These are phyloP conservation scores for Maudiozyma serrabonitensis DNA, from an alignment of 805 yeast species.

Conservation along the genomic window DNA sequence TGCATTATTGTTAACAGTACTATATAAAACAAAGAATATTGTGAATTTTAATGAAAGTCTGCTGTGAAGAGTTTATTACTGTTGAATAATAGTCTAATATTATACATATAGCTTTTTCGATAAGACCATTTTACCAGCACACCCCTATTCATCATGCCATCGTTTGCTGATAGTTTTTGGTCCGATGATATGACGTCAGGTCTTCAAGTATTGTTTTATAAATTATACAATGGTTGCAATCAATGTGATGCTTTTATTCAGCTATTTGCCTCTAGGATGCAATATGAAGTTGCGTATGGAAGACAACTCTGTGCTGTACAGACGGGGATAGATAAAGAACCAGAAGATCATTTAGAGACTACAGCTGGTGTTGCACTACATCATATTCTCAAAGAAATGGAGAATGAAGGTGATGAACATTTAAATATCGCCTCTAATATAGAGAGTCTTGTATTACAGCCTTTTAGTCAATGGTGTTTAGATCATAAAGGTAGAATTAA, in stretches of 20 bases:
- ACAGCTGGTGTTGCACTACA: constrained; percentile 33
- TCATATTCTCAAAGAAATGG: constrained; percentile 44
- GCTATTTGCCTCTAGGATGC: constrained; percentile 60
- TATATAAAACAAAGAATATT: too few species aligned
- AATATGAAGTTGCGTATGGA: constrained; percentile 61
- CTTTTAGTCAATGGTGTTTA: constrained; percentile 65
- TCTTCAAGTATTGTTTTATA: constrained; percentile 39
- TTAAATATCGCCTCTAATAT: constrained; percentile 55
- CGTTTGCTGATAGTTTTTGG: constrained; percentile 75
- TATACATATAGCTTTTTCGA: too few species aligned
- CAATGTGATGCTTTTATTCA: constrained; percentile 64
- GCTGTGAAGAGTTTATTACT: too few species aligned
- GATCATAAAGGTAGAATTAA: constrained; percentile 63
- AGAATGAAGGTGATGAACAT: constrained; percentile 54
- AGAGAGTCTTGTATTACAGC: constrained; percentile 49
- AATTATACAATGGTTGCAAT: constrained; percentile 49
- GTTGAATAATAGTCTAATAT: too few species aligned
- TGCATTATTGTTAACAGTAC: neutral
- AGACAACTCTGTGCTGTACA: constrained; percentile 32
- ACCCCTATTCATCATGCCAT: constrained; percentile 24
- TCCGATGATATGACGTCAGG: constrained; percentile 55
- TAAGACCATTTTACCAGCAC: too few species aligned
- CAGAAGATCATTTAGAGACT: constrained; percentile 28
- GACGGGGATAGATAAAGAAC: constrained; percentile 15
- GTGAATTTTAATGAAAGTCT: too few species aligned